Evolutionary conservation across 2,329 filamentous ascomycete species (phyloP).

Genomic region (Sordariomycetes sp.): DNA sequence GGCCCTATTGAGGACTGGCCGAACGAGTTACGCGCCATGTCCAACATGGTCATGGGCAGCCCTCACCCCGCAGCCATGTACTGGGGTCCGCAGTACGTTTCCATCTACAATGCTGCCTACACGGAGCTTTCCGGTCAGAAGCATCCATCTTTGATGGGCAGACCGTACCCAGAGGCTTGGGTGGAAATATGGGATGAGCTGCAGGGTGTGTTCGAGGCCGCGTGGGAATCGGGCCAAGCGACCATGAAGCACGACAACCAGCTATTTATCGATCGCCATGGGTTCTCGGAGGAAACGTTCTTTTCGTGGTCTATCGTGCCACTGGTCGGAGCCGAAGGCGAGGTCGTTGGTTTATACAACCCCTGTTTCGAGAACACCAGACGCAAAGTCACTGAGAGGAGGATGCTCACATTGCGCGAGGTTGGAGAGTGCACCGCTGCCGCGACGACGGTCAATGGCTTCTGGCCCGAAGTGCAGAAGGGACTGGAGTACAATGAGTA

Average conservation of each 20-base stretch:
- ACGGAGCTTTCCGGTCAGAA: slow-evolving; percentile 65
- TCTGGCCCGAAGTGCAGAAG: slow-evolving; percentile 62
- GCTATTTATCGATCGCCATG: slow-evolving; percentile 60
- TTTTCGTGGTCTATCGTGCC: slow-evolving; percentile 80
- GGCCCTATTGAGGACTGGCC: slow-evolving; percentile 70
- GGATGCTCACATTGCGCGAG: slow-evolving; percentile 71
- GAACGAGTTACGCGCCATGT: slow-evolving; percentile 64
- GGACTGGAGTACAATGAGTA: slow-evolving; percentile 66
- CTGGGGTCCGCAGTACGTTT: slow-evolving; percentile 62
- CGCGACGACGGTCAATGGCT: slow-evolving; percentile 62
- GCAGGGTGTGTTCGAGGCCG: slow-evolving; percentile 57
- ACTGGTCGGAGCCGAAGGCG: slow-evolving; percentile 63
- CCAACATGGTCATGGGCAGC: slow-evolving; percentile 73
- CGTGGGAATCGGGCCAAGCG: slow-evolving; percentile 61
- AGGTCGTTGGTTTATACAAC: slow-evolving; percentile 69
- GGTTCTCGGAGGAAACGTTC: slow-evolving; percentile 69
- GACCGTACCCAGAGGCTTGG: slow-evolving; percentile 61
- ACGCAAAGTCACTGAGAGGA: slow-evolving; percentile 66
- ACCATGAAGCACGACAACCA: slow-evolving; percentile 80
- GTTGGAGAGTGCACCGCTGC: slow-evolving; percentile 66
- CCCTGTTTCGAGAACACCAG: slow-evolving; percentile 75
- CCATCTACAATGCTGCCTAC: slow-evolving; percentile 68
- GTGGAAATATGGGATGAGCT: slow-evolving; percentile 66
- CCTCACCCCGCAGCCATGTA: slow-evolving; percentile 71
- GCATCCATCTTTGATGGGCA: slow-evolving; percentile 68